Evolutionary conservation across 1,284 basidiomycete genomes (phyloP).

Genomic region (Apiotrichum brassicae): DNA sequence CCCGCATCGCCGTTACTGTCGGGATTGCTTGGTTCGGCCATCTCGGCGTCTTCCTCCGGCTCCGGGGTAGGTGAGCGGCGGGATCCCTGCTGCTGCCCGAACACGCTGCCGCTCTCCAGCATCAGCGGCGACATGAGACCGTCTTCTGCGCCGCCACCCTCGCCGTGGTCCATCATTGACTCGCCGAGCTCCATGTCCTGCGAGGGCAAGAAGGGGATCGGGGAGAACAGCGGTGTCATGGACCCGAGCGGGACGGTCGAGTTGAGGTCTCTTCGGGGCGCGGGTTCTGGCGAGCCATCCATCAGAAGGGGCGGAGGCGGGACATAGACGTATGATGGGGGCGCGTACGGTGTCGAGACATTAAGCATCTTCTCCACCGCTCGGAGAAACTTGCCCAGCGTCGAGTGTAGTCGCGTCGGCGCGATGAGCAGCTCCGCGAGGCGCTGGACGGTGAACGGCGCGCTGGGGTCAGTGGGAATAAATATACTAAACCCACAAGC

Average conservation of each 20-base stretch:
- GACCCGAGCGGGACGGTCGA: constrained; percentile 38
- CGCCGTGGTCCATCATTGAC: constrained; percentile 9
- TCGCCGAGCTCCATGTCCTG: constrained; percentile 14
- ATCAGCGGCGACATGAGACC: constrained; percentile 38
- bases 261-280: constrained; percentile 14
- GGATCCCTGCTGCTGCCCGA: constrained; percentile 2
- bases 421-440: constrained; percentile 74
- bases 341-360: constrained; percentile 61
- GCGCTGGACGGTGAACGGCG: constrained; percentile 89
- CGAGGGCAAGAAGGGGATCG: constrained; percentile 43
- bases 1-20: neutral
- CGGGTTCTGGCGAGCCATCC: neutral
- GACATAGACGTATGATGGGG: constrained; percentile 32
- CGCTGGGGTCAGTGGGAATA: constrained; percentile 42
- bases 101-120: constrained; percentile 18
- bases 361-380: constrained; percentile 78
- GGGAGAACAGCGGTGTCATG: constrained; percentile 45
- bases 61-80: constrained; percentile 34
- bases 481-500: constrained; percentile 25
- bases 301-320: constrained; percentile 7
- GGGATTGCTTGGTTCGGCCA: neutral
- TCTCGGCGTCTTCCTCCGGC: constrained; percentile 30
- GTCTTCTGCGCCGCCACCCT: constrained; percentile 15
- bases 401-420: constrained; percentile 67
- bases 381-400: constrained; percentile 81